Evolutionary conservation across 2,329 filamentous ascomycete species (phyloP), one percentile per base, ranked within the genome.

Genomic region (Didymella segeticola): DNA sequence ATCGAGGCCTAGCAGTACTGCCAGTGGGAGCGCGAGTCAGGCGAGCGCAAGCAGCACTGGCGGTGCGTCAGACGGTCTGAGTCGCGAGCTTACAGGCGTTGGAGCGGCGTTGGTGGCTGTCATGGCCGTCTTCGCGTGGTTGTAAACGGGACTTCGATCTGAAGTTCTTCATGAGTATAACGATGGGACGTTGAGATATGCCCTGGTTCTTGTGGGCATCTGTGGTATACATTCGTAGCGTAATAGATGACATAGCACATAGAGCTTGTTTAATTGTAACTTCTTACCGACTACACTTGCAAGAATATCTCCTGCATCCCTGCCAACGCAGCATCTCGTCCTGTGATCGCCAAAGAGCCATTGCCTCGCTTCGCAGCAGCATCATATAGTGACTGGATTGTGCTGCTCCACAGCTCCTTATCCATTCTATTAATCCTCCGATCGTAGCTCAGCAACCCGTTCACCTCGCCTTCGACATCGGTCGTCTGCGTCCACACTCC

Each of bases 401-500:
- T 86, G 0, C 66, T 67, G 62, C 78, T 80, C 87, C 87, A 89
- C 72, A 85, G 82, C 7, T 74, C 70, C 31, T 77, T 73, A 53
- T 89, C 76, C 4, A 83, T 81, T 1, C 87, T 77, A 27, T 87
- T 68, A 0, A 88, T 53, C 0, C 86, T 78, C 1, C 88, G 82
- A 68, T 90, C 87, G 62, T 89, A 89, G 0, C 87, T 89, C 61
- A 89, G 70, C 51, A 91, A 75, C 0, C 88, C 88, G 61, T 90
- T 91, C 8, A 90, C 85, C 68, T 90, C 88, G 4, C 87, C 88
- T 68, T 90, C 88, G 0, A 90, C 88, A 62, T 90, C 88, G 0
- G 86, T 89, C 0, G 87, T 90, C 76, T 90, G 88, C 1, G 88
- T 90, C 82, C 86, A 90, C 0, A 90, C 82, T 10, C 82, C 88